Evolutionary conservation across 176 grass and related monocot genomes (phyloP).

Genomic region (Calamus simplicifolius): DNA sequence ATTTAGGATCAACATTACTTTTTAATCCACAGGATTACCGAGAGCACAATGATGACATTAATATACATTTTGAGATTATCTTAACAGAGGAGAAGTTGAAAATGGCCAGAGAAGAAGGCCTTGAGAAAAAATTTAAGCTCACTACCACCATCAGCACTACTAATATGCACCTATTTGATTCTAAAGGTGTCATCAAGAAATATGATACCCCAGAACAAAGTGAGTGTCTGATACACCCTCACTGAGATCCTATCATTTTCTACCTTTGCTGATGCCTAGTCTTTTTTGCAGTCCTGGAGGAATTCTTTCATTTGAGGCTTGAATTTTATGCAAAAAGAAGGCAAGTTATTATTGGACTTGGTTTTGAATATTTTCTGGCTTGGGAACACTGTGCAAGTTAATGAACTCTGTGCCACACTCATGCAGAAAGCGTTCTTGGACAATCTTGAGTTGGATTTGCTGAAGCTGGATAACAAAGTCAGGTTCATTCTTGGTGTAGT

Average conservation of each 20-base stretch:
- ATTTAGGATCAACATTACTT: too few relatives aligned
- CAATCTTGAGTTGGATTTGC: conserved; percentile 55
- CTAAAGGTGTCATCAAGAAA: conserved; percentile 61
- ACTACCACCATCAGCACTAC: conserved; percentile 71
- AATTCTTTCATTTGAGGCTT: conserved; percentile 62
- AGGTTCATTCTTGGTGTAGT: conserved; percentile 68
- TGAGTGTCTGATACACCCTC: conserved; percentile 14
- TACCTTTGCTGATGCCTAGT: conserved; percentile 5
- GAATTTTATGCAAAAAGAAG: conserved; percentile 68
- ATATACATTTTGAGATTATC: conserved; percentile 49
- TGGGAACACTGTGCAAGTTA: background rate
- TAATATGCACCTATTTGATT: conserved; percentile 96
- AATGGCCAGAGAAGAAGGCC: conserved; percentile 65
- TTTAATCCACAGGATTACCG: conserved; percentile 32
- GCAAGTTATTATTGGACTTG: conserved; percentile 19
- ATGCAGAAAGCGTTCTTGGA: conserved; percentile 44
- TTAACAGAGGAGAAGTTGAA: conserved; percentile 65
- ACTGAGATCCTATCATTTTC: too few relatives aligned
- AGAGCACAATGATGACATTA: conserved; percentile 44
- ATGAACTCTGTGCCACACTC: background rate
- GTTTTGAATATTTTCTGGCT: background rate
- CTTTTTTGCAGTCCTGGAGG: conserved; percentile 55
- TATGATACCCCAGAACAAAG: conserved; percentile 73
- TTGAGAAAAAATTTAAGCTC: conserved; percentile 86
- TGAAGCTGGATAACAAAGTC: conserved; percentile 60